These are phyloP conservation scores for Suillus brevipes DNA, from an alignment of 768 basidiomycete genomes.

Conservation along the genomic window DNA sequence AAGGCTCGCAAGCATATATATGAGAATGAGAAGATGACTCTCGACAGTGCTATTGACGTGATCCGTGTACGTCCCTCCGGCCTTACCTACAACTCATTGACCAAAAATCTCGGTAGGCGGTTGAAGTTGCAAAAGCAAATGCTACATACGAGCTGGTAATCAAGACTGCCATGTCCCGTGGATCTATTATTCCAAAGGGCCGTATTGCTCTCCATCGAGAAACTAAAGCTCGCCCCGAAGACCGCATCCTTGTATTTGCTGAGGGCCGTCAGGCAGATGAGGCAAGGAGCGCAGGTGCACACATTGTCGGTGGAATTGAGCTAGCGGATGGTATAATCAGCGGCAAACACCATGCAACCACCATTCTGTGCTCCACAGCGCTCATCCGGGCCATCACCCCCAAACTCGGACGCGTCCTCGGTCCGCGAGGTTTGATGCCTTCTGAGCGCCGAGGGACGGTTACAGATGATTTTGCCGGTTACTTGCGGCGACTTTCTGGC, in stretches of 20 bases:
- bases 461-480: slow-evolving; percentile 82
- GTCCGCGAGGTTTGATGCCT: slow-evolving; percentile 95
- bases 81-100: slow-evolving; percentile 9
- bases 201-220: slow-evolving; percentile 84
- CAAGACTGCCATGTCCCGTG: slow-evolving; percentile 76
- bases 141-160: slow-evolving; percentile 80
- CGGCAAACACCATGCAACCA: slow-evolving; percentile 72
- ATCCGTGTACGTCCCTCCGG: slow-evolving; percentile 55
- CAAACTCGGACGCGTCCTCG: slow-evolving; percentile 74
- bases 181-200: slow-evolving; percentile 84
- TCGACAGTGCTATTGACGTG: slow-evolving; percentile 66
- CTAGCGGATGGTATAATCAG: slow-evolving; percentile 80
- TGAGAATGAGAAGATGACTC: slow-evolving; percentile 63
- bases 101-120: slow-evolving; percentile 51
- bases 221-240: slow-evolving; percentile 66
- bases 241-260: slow-evolving; percentile 90
- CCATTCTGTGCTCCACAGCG: slow-evolving; percentile 79
- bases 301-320: slow-evolving; percentile 88
- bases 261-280: slow-evolving; percentile 80
- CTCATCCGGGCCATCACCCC: slow-evolving; percentile 79
- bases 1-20: slow-evolving; percentile 56
- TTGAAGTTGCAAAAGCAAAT: slow-evolving; percentile 76
- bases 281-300: slow-evolving; percentile 85
- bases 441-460: slow-evolving; percentile 93
- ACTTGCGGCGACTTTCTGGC: slow-evolving; percentile 76